Evolutionary conservation across 495 filamentous ascomycete genomes (phyloP), one percentile per base, ranked within the genome.

Genomic region (Penicillium dipodomyicola): DNA sequence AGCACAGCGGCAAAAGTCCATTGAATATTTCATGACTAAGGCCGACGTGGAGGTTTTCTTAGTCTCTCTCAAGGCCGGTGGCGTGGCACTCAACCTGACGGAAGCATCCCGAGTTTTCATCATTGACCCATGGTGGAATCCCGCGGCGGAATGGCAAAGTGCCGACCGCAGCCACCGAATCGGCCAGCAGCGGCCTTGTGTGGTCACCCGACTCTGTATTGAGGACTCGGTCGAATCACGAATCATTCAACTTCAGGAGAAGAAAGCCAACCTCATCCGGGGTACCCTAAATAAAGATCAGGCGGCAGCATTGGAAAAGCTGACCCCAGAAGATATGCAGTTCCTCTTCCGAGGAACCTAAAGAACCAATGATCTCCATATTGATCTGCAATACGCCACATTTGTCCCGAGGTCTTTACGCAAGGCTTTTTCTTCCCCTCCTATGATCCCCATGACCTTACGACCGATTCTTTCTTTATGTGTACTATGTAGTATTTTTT

Each of bases 71-170:
- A 97, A 96, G 71, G 94, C 94, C 20, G 94, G 94, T 48, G 94
- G 94, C 60, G 94, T 98, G 2, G 94, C 94, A 0, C 75, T 98
- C 58, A 98, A 98, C 64, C 72, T 98, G 49, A 97, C 92, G 0
- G 93, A 97, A 68, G 94, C 94, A 2, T 93, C 88, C 2, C 83
- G 88, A 17, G 92, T 98, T 8, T 96, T 96, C 68, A 96, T 97
- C 47, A 84, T 97, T 49, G 94, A 98, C 67, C 93, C 93, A 75
- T 96, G 92, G 92, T 96, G 93, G 93, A 97, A 97, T 59, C 93
- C 93, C 4, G 91, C 92, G 20, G 92, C 92, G 5, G 94, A 98
- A 78, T 97, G 94, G 93, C 94, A 98, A 67, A 90, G 86, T 57
- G 93, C 92, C 3, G 94, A 98, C 70, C 87, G 94, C 59, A 96